Percentiles rank a stretch among this genome's conserved stretches.
Conservation (phyloP, 441 rosid species). For the Erodium moschatum region DNA sequence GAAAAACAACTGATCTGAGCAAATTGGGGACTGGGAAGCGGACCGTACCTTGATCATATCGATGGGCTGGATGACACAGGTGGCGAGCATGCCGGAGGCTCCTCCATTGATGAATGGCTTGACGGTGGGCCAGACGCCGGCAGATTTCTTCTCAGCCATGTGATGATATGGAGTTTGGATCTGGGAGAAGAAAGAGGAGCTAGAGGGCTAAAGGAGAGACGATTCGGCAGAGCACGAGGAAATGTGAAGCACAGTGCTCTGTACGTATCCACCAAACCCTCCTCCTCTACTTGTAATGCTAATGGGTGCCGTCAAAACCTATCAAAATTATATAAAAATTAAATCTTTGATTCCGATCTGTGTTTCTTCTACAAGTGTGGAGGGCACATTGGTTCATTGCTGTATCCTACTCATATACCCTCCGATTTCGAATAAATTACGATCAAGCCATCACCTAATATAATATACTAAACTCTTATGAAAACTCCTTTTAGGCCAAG, state of each 20-base stretch:
- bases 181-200: background rate
- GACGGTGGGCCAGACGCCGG: conserved; percentile 62
- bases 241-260: background rate
- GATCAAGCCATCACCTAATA: background rate
- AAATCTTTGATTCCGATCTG: background rate
- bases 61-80: conserved; percentile 92
- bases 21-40: background rate
- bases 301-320: background rate
- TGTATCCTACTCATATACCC: background rate
- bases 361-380: background rate
- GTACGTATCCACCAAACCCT: background rate
- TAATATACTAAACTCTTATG: no score
- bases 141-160: conserved; percentile 44
- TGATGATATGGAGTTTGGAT: background rate
- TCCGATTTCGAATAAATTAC: background rate
- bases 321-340: no score
- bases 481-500: no score
- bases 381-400: background rate
- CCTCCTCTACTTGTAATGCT: background rate
- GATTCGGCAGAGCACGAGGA: background rate
- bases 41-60: conserved; percentile 82
- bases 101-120: conserved; percentile 98
- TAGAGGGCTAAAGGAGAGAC: background rate
- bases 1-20: background rate
- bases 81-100: conserved; percentile 95